These are phyloP conservation scores for Podaxis sp. DNA, from an alignment of 768 basidiomycete genomes.

Conservation along the genomic window DNA sequence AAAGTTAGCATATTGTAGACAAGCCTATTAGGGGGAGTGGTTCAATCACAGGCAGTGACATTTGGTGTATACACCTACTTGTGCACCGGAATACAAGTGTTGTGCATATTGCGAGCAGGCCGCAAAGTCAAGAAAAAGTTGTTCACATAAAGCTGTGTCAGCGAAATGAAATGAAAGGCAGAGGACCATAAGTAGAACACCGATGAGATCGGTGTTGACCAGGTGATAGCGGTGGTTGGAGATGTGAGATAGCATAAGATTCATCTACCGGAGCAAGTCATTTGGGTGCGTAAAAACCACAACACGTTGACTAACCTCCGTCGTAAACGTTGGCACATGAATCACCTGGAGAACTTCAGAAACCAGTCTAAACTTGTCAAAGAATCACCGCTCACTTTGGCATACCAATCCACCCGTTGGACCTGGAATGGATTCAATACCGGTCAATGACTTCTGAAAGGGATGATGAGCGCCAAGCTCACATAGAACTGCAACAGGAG, in stretches of 20 bases:
- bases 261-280: neutral
- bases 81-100: conserved; percentile 25
- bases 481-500: conserved; percentile 25
- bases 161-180: conserved; percentile 26
- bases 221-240: conserved; percentile 3
- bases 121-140: conserved; percentile 19
- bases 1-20: conserved; percentile 26
- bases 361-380: neutral
- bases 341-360: conserved; percentile 17
- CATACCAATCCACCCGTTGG: conserved; percentile 15
- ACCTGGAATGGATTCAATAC: neutral
- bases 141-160: conserved; percentile 20
- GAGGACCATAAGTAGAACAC: conserved; percentile 24
- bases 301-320: conserved; percentile 16
- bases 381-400: conserved; percentile 10
- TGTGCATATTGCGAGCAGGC: conserved; percentile 20
- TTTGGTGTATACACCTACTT: conserved; percentile 15
- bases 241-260: conserved; percentile 8
- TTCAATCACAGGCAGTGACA: neutral
- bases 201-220: conserved; percentile 20
- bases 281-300: neutral
- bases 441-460: neutral
- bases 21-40: conserved; percentile 18
- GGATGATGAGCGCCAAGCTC: neutral
- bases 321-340: conserved; percentile 25